Percentiles rank a stretch among this genome's conserved stretches.
Conservation (phyloP, 352 stramenopile species). For the Thraustochytrium sp. region DNA sequence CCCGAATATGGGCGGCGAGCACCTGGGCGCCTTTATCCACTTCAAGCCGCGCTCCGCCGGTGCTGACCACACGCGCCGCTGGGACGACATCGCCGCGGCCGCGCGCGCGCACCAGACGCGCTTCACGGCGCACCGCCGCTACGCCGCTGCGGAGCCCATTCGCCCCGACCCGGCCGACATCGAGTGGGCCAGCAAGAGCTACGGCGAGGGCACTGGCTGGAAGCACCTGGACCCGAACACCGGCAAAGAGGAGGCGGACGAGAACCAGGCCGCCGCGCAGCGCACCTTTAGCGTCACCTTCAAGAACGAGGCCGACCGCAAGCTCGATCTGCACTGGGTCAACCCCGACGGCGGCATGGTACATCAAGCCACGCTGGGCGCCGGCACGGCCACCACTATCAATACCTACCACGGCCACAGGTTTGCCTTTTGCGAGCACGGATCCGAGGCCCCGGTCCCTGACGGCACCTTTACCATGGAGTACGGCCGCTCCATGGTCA, state of each 20-base stretch:
- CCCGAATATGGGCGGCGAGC: background rate
- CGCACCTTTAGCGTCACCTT: background rate
- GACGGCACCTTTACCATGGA: slow-evolving; percentile 45
- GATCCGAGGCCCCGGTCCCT: background rate
- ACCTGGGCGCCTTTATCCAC: slow-evolving; percentile 38
- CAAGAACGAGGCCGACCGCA: background rate
- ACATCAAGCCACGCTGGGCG: background rate
- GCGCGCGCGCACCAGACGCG: background rate
- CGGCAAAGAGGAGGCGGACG: background rate
- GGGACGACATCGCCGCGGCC: slow-evolving; percentile 23
- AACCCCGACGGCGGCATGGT: background rate
- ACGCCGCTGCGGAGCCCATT: background rate
- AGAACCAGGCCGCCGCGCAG: background rate
- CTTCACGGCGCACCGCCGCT: background rate
- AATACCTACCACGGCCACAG: slow-evolving; percentile 38
- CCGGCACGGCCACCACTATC: background rate
- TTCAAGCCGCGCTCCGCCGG: slow-evolving; percentile 33
- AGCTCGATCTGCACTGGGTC: slow-evolving; percentile 14
- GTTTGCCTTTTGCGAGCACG: slow-evolving; percentile 1
- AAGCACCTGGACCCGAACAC: background rate
- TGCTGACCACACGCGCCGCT: background rate
- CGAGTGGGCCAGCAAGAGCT: slow-evolving; percentile 15
- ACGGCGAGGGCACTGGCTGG: slow-evolving; percentile 21
- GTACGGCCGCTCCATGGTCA: background rate
- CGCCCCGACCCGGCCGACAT: background rate